Evolutionary conservation across 306 rosid genomes (phyloP).

Genomic region (Vachellia pachyceras): DNA sequence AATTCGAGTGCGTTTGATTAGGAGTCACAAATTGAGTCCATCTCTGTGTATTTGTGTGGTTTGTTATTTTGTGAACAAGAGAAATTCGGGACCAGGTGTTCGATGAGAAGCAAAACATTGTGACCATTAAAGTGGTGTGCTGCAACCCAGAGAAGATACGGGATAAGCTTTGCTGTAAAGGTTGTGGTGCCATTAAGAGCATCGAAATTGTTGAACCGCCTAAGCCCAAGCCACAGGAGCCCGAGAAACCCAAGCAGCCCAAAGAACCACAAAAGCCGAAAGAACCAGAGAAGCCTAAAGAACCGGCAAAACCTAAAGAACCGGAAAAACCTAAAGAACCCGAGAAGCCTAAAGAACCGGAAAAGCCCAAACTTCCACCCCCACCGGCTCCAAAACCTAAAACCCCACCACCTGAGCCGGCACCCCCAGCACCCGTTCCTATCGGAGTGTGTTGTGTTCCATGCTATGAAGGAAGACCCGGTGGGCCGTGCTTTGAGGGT

Average conservation of each 20-base stretch:
- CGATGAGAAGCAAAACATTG: conserved; percentile 66
- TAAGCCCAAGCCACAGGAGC: neutral
- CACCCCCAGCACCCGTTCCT: conserved; percentile 36
- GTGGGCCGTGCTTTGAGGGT: conserved; percentile 41
- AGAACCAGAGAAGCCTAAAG: no score
- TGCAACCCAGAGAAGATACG: conserved; percentile 76
- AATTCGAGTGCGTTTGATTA: neutral
- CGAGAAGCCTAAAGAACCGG: no score
- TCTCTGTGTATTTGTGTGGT: neutral
- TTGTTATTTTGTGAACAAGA: conserved; percentile 55
- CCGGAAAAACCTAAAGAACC: no score
- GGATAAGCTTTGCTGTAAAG: conserved; percentile 64
- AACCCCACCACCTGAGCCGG: neutral
- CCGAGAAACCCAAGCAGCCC: neutral
- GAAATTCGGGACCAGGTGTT: conserved; percentile 84
- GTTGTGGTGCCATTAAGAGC: conserved; percentile 56
- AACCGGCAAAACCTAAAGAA: neutral
- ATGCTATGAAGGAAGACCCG: conserved; percentile 44
- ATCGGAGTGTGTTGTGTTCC: conserved; percentile 35
- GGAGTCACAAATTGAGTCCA: conserved; percentile 40
- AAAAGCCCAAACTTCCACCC: neutral
- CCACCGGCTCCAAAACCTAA: neutral
- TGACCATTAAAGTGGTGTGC: conserved; percentile 72
- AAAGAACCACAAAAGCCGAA: neutral
- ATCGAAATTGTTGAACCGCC: conserved; percentile 65